Percentiles rank a stretch among this genome's conserved stretches.
Evolutionary conservation across 306 rosid genomes (phyloP).

Genomic region (Quercus variabilis): DNA sequence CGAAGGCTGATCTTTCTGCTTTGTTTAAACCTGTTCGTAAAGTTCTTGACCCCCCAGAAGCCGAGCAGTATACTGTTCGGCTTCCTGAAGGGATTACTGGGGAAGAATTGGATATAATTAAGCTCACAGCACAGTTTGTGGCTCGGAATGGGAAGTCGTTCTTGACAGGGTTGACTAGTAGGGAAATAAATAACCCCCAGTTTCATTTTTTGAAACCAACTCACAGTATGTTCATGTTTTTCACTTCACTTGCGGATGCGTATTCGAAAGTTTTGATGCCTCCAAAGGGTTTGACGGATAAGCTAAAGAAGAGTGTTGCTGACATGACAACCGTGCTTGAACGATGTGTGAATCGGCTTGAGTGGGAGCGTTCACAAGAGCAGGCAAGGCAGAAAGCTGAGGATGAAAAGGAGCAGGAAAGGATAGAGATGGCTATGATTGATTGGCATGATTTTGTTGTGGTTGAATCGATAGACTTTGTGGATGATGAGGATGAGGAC

Average conservation of each 20-base stretch:
- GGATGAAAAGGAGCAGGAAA: slow-evolving; percentile 94
- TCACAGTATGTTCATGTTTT: slow-evolving; percentile 94
- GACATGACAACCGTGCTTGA: slow-evolving; percentile 93
- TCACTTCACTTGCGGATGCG: slow-evolving; percentile 91
- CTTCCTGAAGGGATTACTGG: slow-evolving; percentile 98
- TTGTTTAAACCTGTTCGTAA: slow-evolving; percentile 64
- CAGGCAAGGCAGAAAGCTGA: slow-evolving; percentile 95
- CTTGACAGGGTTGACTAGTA: slow-evolving; percentile 85
- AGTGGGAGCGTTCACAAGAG: slow-evolving; percentile 95
- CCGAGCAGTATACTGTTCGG: slow-evolving; percentile 85
- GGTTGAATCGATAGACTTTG: slow-evolving; percentile 92
- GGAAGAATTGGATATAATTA: slow-evolving; percentile 89
- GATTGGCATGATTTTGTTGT: slow-evolving; percentile 99
- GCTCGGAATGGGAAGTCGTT: slow-evolving; percentile 94
- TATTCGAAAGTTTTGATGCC: slow-evolving; percentile 96
- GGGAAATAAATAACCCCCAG: slow-evolving; percentile 85
- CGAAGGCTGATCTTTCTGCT: slow-evolving; percentile 60
- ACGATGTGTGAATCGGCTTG: slow-evolving; percentile 82
- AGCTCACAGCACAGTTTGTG: slow-evolving; percentile 93
- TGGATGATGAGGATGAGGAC: slow-evolving; percentile 92
- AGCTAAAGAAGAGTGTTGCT: slow-evolving; percentile 68
- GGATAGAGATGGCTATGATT: slow-evolving; percentile 92
- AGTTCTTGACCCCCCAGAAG: slow-evolving; percentile 89
- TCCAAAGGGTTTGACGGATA: slow-evolving; percentile 74
- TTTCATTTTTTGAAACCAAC: slow-evolving; percentile 96